Conservation (phyloP, 2,329 filamentous ascomycete species). For the Tolypocladium guangdongense region DNA sequence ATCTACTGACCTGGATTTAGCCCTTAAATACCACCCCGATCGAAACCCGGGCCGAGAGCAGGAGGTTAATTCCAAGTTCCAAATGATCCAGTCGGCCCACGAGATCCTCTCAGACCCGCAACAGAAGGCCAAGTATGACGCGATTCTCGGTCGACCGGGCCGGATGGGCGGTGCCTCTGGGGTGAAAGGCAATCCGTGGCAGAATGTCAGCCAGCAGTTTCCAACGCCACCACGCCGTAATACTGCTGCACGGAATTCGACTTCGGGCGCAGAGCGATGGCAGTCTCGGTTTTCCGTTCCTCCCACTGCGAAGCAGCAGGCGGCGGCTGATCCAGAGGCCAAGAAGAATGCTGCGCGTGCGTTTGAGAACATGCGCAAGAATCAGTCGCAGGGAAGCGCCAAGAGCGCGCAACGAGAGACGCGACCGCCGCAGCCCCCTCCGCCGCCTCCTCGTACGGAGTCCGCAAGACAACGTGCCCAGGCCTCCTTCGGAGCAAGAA, state of each 20-base stretch:
- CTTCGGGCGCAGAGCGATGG: slow-evolving; percentile 35
- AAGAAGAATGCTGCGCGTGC: slow-evolving; percentile 30
- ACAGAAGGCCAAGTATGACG: slow-evolving; percentile 42
- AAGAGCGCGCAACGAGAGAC: slow-evolving; percentile 15
- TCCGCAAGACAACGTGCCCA: slow-evolving; percentile 42
- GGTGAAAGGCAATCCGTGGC: slow-evolving; percentile 47
- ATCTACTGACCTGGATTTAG: slow-evolving; percentile 31
- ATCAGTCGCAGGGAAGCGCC: slow-evolving; percentile 15
- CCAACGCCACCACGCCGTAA: slow-evolving; percentile 37
- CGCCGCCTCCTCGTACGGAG: slow-evolving; percentile 31
- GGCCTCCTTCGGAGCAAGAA: slow-evolving; percentile 42
- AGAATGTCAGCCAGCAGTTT: slow-evolving; percentile 35
- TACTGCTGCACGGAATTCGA: slow-evolving; percentile 14
- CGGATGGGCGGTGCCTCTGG: slow-evolving; percentile 40
- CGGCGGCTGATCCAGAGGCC: slow-evolving; percentile 21
- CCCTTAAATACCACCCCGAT: slow-evolving; percentile 79
- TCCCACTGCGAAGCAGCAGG: slow-evolving; percentile 29
- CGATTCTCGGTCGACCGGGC: slow-evolving; percentile 24
- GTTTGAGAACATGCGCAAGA: slow-evolving; percentile 33
- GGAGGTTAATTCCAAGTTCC: slow-evolving; percentile 73
- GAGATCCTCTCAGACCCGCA: slow-evolving; percentile 53
- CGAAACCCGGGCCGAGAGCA: slow-evolving; percentile 74
- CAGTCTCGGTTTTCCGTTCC: slow-evolving; percentile 30
- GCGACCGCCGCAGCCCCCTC: slow-evolving; percentile 15
- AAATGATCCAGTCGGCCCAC: slow-evolving; percentile 76